Evolutionary conservation across 345 rosid genomes (phyloP).

Genomic region (Citrus unshiu): DNA sequence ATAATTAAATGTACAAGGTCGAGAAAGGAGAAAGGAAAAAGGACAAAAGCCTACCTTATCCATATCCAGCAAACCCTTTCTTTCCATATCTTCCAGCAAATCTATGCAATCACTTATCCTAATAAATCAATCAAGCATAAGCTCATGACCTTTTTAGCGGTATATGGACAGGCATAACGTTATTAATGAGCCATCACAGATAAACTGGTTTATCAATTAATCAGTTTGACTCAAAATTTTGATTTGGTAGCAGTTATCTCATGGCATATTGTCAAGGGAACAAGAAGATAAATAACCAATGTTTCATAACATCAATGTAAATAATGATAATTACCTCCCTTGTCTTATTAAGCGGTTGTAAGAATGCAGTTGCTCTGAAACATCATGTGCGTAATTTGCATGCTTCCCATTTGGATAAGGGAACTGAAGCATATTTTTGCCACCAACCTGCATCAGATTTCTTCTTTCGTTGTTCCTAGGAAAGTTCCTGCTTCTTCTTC

Average conservation of each 20-base stretch:
- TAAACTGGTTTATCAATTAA: not conserved
- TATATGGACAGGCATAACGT: not conserved
- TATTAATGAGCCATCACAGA: not conserved
- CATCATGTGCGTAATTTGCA: slow-evolving; percentile 30
- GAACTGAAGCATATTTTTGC: slow-evolving; percentile 29
- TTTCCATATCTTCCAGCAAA: slow-evolving; percentile 78
- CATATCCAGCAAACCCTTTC: slow-evolving; percentile 62
- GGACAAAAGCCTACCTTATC: slow-evolving; percentile 49
- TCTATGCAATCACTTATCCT: slow-evolving; percentile 72
- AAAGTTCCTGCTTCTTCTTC: slow-evolving; percentile 28
- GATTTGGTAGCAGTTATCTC: not conserved
- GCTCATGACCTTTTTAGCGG: slow-evolving; percentile 2
- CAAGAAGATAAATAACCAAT: not conserved
- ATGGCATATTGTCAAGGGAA: not conserved
- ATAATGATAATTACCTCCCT: slow-evolving; percentile 56
- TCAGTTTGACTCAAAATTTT: not conserved
- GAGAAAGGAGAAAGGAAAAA: slow-evolving; percentile 6
- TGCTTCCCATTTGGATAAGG: slow-evolving; percentile 30
- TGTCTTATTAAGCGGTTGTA: slow-evolving; percentile 58
- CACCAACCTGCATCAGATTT: slow-evolving; percentile 28
- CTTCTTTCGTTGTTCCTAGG: slow-evolving; percentile 32
- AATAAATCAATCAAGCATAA: slow-evolving; percentile 16
- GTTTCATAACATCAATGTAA: slow-evolving; percentile 7
- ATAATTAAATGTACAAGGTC: not conserved
- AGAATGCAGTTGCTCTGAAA: slow-evolving; percentile 28